A percentile compares a stretch with the other conserved stretches of the same genome.
Evolutionary conservation across 768 basidiomycete genomes (phyloP).

Genomic region (Asterophora parasitica): DNA sequence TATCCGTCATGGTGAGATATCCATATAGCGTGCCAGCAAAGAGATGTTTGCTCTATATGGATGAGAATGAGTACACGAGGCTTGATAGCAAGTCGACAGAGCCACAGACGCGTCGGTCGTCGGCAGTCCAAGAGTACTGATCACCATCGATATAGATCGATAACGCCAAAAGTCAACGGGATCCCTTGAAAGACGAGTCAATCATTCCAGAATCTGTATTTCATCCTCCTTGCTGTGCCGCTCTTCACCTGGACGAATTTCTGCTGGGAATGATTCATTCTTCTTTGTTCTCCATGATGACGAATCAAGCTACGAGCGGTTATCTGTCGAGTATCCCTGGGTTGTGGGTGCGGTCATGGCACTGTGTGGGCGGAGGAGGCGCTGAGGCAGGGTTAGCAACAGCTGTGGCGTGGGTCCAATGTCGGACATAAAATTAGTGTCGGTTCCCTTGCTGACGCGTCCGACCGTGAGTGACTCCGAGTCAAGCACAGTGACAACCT

Average conservation of each 20-base stretch:
- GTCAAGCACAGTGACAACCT: slow-evolving; percentile 11
- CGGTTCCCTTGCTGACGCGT: slow-evolving; percentile 13
- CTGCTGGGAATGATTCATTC: background rate
- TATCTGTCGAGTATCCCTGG: background rate
- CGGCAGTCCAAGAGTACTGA: too few species aligned
- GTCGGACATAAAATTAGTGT: slow-evolving; percentile 9
- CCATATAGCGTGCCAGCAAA: too few species aligned
- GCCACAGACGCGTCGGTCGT: too few species aligned
- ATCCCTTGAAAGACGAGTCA: background rate
- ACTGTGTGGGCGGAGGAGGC: background rate
- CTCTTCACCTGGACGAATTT: background rate
- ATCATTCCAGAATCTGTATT: slow-evolving; percentile 5
- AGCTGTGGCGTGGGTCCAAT: slow-evolving; percentile 12
- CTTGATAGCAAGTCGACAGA: too few species aligned
- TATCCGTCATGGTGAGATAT: too few species aligned
- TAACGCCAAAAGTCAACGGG: slow-evolving; percentile 11
- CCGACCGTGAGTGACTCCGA: slow-evolving; percentile 20
- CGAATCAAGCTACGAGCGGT: background rate
- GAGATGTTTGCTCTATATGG: too few species aligned
- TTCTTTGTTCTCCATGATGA: background rate
- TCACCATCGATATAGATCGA: slow-evolving; percentile 17
- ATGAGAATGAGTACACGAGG: too few species aligned
- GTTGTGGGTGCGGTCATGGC: background rate
- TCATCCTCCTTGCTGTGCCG: background rate
- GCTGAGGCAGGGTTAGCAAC: background rate